Base-by-base conservation (phyloP, 257 asterid genomes). In the Lycium barbarum region DNA sequence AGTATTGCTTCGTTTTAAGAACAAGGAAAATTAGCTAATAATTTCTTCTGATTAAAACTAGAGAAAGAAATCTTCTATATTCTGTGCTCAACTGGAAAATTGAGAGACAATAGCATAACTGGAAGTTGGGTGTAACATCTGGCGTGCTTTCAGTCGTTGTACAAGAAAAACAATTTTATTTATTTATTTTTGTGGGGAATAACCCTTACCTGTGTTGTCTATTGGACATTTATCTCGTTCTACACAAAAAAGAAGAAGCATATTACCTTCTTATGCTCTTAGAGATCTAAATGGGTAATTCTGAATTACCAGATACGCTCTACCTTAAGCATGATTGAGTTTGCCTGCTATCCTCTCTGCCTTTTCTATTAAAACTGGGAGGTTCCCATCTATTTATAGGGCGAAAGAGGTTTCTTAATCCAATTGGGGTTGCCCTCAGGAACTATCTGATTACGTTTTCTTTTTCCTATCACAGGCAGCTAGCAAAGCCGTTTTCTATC, bases 1-100 rank as follows among this genome's bases (percentile, higher is more conserved):
- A 49, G 62, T 45, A 74, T 71, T 74, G 62, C 62, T 74, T 78
- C 65, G 49, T 51, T 78, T 33, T 26, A 22, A 74, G 63, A 78
- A 3, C 65, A 7, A 53, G 82, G 18, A 76, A 14, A 53, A 51
- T 51, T 53, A 26, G 65, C 63, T 22, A 49, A 7, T n/a, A 74
- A 22, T 49, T 47, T 51, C 6, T 14, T 76, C 13, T 51, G 82
- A 53, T 54, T 51, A 63, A 76, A 53, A 76, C 65, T 53, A 51
- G 63, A 53, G 45, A 76, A 76, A 76, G 13, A 53, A 22, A 76
- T 76, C 65, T 14, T 53, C 47, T 53, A 8, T 76, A 33, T 26
- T 68, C 51, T 26, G 17, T 26, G 63, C 65, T 18, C 59, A 76
- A 76, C 63, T 76, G 40, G 62, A 76, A 76, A 22, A 76, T 15